Evolutionary conservation across 768 basidiomycete genomes (phyloP), one percentile per base, ranked within the genome.

Genomic region (Sporobolomyces phaffii): DNA sequence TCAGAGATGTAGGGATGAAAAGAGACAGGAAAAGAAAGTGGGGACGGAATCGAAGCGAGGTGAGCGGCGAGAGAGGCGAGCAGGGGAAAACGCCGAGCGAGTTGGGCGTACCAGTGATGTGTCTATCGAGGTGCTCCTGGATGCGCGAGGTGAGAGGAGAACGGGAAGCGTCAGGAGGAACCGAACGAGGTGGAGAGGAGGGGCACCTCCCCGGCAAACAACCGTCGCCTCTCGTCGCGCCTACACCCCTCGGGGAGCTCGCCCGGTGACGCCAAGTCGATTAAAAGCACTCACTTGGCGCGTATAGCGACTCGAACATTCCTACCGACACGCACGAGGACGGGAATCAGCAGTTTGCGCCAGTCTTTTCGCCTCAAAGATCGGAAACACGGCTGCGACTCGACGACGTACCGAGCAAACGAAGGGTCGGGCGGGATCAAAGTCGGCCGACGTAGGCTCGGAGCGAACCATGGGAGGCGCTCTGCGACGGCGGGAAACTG

Each of bases 261-360:
- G 34, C n/a, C 24, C 34, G 40, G n/a, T 8, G 14, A 29, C 14
- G 15, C 20, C 14, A 41, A 29, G 7, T 18, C 9, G 20, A 18
- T 56, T 9, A 56, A 28, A 29, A 26, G 36, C 2, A 56, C 54
- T 56, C 28, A 56, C 54, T 56, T 56, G 54, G 33, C 54, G 54
- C 10, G 54, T 56, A 43, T 56, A 56, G 26, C 54, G 54, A 56
- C 54, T 56, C 54, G 54, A 41, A 28, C 54, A 56, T 43, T 56
- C 54, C 54, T 56, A 26, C 38, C 41, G 29, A 26, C 24, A n/a
- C 10, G 54, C 17, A 26, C 34, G 45, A 22, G 45, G 58, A 24
- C 45, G 45, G 5, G 22, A 34, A 15, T 36, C 28, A n/a, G 34
- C 52, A 62, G 22, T 50, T 36, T 22, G 5, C 24, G 26, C 22